These are phyloP conservation scores for Albugo laibachii DNA, from an alignment of 352 stramenopile genomes.

Conservation along the genomic window DNA sequence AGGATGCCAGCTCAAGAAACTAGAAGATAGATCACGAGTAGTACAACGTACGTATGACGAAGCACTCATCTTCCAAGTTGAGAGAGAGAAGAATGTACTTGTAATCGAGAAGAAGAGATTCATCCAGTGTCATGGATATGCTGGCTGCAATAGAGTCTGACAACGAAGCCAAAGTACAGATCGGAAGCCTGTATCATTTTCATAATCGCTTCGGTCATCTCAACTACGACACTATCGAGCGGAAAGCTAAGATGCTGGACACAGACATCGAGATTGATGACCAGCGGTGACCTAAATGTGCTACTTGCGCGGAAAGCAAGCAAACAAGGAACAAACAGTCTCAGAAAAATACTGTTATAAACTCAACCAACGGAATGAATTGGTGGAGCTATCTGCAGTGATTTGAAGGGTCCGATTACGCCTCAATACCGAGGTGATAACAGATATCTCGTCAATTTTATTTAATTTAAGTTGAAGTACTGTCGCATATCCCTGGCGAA, in stretches of 20 bases:
- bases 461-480: too few species aligned
- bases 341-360: not conserved
- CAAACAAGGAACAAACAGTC: conserved; percentile 1
- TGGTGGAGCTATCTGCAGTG: not conserved
- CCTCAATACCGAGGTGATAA: too few species aligned
- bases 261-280: not conserved
- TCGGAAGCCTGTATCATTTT: not conserved
- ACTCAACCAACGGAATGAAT: not conserved
- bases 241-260: not conserved
- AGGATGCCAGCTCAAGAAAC: not conserved
- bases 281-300: not conserved
- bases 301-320: not conserved
- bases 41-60: not conserved
- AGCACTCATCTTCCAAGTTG: not conserved
- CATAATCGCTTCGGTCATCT: conserved; percentile 1
- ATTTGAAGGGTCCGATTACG: too few species aligned
- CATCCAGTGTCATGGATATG: not conserved
- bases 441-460: too few species aligned
- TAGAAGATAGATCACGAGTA: not conserved
- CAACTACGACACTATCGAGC: not conserved
- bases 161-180: not conserved
- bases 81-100: not conserved
- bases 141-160: not conserved
- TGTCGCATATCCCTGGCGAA: too few species aligned
- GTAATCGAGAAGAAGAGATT: not conserved